Percentiles rank a stretch among this genome's conserved stretches.
Evolutionary conservation across 2,329 filamentous ascomycete species (phyloP).

Genomic region (Tricladium varicosporioides): DNA sequence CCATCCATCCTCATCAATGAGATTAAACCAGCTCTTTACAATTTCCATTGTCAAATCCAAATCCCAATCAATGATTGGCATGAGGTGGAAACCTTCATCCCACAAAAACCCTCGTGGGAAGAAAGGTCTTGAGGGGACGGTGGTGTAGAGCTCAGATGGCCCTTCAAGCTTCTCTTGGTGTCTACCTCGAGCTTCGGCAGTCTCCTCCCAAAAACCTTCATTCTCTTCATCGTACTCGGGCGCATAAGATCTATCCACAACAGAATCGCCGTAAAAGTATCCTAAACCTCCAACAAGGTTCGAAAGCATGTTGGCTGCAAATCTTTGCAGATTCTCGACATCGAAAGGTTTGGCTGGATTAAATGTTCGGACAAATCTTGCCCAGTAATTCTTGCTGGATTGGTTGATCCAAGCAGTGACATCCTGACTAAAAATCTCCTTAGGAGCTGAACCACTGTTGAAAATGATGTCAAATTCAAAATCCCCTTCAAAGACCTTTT

Average conservation of each 20-base stretch:
- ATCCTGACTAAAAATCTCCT: constrained; percentile 56
- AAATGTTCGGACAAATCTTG: constrained; percentile 72
- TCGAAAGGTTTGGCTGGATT: constrained; percentile 74
- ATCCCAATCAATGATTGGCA: constrained; percentile 93
- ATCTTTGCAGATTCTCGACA: constrained; percentile 68
- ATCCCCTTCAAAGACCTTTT: constrained; percentile 85
- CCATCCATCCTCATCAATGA: constrained; percentile 97
- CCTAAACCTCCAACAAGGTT: constrained; percentile 93
- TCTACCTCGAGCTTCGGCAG: constrained; percentile 72
- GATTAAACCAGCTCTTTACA: constrained; percentile 90
- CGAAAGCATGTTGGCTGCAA: constrained; percentile 88
- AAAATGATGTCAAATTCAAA: constrained; percentile 95
- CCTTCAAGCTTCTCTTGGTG: constrained; percentile 71
- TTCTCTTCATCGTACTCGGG: constrained; percentile 92
- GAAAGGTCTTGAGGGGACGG: constrained; percentile 88
- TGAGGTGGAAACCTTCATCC: constrained; percentile 96
- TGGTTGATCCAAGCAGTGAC: constrained; percentile 68
- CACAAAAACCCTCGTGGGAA: constrained; percentile 96
- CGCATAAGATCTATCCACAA: constrained; percentile 90
- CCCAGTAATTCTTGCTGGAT: constrained; percentile 66
- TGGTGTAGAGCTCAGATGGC: constrained; percentile 85
- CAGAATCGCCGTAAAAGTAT: constrained; percentile 86
- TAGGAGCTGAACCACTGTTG: constrained; percentile 68
- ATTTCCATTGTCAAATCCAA: constrained; percentile 84
- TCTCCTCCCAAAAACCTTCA: constrained; percentile 93